Evolutionary conservation across 164 flowering plant species (phyloP), one percentile per base, ranked within the genome.

Genomic region (Tetrastigma voinierianum): DNA sequence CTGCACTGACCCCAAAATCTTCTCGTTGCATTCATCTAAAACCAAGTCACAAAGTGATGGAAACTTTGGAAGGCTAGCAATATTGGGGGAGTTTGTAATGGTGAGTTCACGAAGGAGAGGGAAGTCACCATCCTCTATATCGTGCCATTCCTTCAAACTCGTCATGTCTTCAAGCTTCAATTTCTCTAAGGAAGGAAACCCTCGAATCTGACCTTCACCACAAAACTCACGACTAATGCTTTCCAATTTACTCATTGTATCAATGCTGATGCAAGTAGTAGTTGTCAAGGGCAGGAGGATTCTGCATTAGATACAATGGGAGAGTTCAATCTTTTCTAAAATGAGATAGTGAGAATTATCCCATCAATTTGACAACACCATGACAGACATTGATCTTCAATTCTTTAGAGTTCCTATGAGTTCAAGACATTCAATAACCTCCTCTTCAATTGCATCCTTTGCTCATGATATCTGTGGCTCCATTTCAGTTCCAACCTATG

Each of bases 351-450:
- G 65, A 60, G 24, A 43, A 46, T 17, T 69, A 44, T 2, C 66
- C 72, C 0, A 69, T 18, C 72, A 69, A 55, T 17, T 18, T 17
- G 67, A 62, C 19, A 70, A 48, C 13, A 18, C 62, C 67, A 5
- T 10, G 11, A 51, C 46, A 70, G 4, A 2, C 10, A 0, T 1
- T 0, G 3, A 70, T 57, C 13, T 12, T 8, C 4, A 70, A 57
- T 25, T 40, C 10, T 62, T 46, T 49, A 18, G 57, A 21, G 47
- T 70, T 70, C 24, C n/a, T 55, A 46, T 63, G 67, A 20, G 72
- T 48, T 32, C 40, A 21, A 70, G 72, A 20, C 40, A 14, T 17
- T 44, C 51, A 32, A 70, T 51, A 43, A 46, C 5, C 17, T 10
- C 48, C 16, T 19, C 60, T 7, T 21, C 52, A 56, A 15, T 15